Evolutionary conservation across 139 green algal species (phyloP).

Genomic region (Chlorella sp.): DNA sequence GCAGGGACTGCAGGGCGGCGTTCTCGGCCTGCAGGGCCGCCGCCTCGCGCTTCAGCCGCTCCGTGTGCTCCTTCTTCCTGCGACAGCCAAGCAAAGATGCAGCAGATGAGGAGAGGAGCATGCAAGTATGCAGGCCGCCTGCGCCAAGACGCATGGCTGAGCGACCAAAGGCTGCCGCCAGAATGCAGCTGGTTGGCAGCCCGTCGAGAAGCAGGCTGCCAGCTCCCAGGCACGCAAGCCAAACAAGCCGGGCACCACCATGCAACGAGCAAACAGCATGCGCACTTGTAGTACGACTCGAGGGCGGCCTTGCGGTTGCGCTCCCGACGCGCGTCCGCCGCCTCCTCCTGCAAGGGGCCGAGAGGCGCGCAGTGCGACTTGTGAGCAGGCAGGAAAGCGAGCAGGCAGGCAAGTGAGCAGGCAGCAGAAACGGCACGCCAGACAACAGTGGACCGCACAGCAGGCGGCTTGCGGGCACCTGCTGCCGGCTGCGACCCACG

Average conservation of each 20-base stretch:
- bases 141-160: no score
- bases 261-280: background rate
- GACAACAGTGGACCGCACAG: no score
- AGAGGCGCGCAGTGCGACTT: no score
- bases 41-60: constrained; percentile 4
- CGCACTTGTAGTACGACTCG: constrained; percentile 41
- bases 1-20: constrained; percentile 22
- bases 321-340: constrained; percentile 34
- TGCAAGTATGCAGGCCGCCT: no score
- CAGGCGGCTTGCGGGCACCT: no score
- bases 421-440: no score
- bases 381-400: no score
- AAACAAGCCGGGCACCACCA: background rate
- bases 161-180: no score
- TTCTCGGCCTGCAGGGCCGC: constrained; percentile 27
- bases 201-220: background rate
- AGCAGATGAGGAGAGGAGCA: background rate
- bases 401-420: no score
- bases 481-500: no score
- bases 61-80: constrained; percentile 19
- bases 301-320: constrained; percentile 48
- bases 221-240: background rate
- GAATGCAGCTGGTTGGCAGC: no score
- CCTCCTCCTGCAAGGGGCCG: constrained; percentile 34
- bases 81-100: background rate